Base-by-base conservation (phyloP, 2,329 filamentous ascomycete genomes). In the Aspergillus calidoustus region DNA sequence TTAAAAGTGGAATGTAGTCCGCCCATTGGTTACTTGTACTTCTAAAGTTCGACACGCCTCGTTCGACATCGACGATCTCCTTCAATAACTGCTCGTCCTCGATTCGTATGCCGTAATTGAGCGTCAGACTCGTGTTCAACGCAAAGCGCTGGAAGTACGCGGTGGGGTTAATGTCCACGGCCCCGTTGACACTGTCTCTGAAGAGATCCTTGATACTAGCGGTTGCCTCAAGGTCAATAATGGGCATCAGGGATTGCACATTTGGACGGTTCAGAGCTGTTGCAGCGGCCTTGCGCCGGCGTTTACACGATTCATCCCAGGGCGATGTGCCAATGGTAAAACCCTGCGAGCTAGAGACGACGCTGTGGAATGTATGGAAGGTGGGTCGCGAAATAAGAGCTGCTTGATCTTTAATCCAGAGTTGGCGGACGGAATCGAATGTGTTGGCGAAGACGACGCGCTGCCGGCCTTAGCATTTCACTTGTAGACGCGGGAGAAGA, bases 241-340 rank as follows among this genome's bases (percentile, higher is more conserved):
- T 91, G 0, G 91, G 91, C 86, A 93, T 90, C 74, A 94, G 94
- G 0, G 87, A 88, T 70, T 92, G 89, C 1, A 91, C 86, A 0
- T 91, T 88, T 0, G 91, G 90, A 0, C 89, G 84, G 73, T 93
- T 93, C 23, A 94, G 82, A 0, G 91, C 91, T 0, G 91, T 92
- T 4, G 89, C 91, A 1, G 91, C 91, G 0, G 90, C 91, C 79
- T 92, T 93, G 64, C 91, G 86, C 9, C 91, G 85, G 25, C 83
- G 81, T 75, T 93, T 94, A 78, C 90, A 92, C 2, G 88, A 91
- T 54, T 92, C 91, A 64, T 93, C 90, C 89, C 91, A 95, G 0
- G 91, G 91, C 0, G 90, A 93, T 0, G 91, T 92, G 1, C 91
- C 91, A 63, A 95, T 92, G 0, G 91, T 94, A 76, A 92, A 91